A percentile compares a stretch with the other conserved stretches of the same genome.
Conservation (phyloP, 73 alveolate genomes). For the Paramecium sexaurelia region DNA sequence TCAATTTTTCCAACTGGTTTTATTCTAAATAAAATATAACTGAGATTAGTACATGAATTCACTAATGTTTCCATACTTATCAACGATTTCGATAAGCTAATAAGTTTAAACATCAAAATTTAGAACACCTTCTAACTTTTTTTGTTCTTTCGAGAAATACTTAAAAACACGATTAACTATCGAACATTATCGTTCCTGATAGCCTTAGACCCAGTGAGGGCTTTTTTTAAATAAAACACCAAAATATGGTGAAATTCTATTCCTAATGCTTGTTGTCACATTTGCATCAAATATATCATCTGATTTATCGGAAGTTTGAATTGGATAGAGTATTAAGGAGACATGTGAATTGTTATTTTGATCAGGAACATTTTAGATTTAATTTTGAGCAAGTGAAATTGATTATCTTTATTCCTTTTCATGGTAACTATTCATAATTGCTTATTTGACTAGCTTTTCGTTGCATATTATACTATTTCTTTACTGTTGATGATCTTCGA, state of each 20-base stretch:
- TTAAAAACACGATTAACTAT: neutral
- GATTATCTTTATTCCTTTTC: neutral
- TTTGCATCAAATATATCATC: neutral
- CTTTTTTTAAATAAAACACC: slow-evolving; percentile 31
- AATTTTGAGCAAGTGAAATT: neutral
- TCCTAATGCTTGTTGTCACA: neutral
- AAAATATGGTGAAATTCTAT: neutral
- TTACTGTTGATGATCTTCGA: neutral
- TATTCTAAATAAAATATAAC: neutral
- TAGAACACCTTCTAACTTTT: slow-evolving; percentile 34
- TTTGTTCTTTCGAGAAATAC: neutral
- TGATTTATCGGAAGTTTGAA: neutral
- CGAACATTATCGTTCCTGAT: neutral
- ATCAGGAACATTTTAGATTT: neutral
- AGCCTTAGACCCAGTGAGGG: slow-evolving; percentile 58
- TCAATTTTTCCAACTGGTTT: slow-evolving; percentile 25
- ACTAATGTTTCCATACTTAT: neutral
- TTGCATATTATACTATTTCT: neutral
- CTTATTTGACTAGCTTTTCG: neutral
- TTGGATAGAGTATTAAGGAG: neutral
- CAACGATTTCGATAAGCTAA: neutral
- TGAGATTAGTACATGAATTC: slow-evolving; percentile 31
- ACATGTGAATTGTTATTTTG: neutral
- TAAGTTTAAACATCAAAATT: slow-evolving; percentile 49
- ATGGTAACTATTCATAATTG: neutral